Conservation (phyloP, 2,329 filamentous ascomycete genomes). For the Ophiocordyceps sinensis region DNA sequence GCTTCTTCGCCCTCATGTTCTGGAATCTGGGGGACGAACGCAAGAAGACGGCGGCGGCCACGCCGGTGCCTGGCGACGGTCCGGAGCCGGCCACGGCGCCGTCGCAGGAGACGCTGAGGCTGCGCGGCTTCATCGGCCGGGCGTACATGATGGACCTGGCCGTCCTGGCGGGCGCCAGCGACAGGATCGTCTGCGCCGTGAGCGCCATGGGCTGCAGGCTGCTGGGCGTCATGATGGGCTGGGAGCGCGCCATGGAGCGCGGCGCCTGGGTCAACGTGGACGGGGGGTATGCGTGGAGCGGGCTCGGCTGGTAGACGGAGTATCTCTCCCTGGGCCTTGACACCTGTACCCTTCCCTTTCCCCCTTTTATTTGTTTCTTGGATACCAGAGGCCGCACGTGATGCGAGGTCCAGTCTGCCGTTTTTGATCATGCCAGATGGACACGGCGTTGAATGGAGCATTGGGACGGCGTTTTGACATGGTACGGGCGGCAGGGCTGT, state of each 20-base stretch:
- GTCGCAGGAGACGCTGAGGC: constrained; percentile 41
- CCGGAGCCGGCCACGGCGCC: constrained; percentile 15
- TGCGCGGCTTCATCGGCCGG: constrained; percentile 63
- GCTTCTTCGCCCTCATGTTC: constrained; percentile 72
- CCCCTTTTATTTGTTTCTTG: constrained; percentile 1
- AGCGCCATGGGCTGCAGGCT: constrained; percentile 59
- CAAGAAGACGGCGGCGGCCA: constrained; percentile 21
- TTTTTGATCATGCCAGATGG: background rate
- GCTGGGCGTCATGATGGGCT: constrained; percentile 76
- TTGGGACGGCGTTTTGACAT: too few relatives aligned
- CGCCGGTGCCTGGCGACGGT: constrained; percentile 10
- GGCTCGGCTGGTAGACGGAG: constrained; percentile 19
- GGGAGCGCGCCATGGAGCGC: constrained; percentile 50
- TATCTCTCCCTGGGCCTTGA: background rate
- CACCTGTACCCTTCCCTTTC: background rate
- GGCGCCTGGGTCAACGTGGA: constrained; percentile 69
- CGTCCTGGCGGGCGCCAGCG: constrained; percentile 52
- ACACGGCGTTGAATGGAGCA: too few relatives aligned
- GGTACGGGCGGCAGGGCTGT: too few relatives aligned
- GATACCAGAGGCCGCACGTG: too few relatives aligned
- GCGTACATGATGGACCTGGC: constrained; percentile 72
- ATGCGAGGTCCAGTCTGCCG: background rate
- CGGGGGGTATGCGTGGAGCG: constrained; percentile 49
- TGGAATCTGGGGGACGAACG: constrained; percentile 52
- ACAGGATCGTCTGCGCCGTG: constrained; percentile 63